Evolutionary conservation across 441 rosid species (phyloP).

Genomic region (Corymbia calophylla): DNA sequence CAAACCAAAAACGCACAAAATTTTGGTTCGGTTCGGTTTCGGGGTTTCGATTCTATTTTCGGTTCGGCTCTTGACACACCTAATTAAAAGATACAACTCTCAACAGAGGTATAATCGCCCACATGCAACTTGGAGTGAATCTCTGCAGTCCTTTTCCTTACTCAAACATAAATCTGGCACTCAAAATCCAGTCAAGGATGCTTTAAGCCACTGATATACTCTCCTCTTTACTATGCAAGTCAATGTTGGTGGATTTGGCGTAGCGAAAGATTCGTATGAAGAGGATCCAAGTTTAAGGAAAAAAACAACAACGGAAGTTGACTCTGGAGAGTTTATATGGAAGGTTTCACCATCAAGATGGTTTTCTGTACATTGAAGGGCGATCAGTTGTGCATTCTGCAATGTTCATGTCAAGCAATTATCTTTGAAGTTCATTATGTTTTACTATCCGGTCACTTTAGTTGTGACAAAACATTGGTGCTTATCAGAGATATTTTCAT

Average conservation of each 20-base stretch:
- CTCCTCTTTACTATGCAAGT: background rate
- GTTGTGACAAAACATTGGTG: background rate
- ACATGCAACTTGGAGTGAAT: background rate
- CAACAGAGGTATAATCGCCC: background rate
- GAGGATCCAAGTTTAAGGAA: background rate
- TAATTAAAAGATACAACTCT: background rate
- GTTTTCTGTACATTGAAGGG: background rate
- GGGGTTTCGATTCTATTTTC: too few species aligned
- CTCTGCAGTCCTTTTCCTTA: background rate
- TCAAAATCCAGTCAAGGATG: background rate
- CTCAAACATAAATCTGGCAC: background rate
- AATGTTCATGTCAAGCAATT: background rate
- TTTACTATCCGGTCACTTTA: background rate
- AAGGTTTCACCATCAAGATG: background rate
- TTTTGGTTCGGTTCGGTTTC: too few species aligned
- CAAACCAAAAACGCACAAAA: too few species aligned
- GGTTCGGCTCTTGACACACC: too few species aligned
- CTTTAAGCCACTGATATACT: accelerated
- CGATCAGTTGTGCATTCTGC: background rate
- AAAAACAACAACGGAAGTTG: background rate
- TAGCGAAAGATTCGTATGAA: background rate
- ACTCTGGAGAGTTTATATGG: background rate
- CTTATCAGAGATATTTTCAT: too few species aligned
- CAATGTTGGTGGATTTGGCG: background rate
- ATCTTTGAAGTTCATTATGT: background rate